phyloP scores from a whole-genome alignment of 345 rosid species.

The Cochlearia excelsa region DNA sequence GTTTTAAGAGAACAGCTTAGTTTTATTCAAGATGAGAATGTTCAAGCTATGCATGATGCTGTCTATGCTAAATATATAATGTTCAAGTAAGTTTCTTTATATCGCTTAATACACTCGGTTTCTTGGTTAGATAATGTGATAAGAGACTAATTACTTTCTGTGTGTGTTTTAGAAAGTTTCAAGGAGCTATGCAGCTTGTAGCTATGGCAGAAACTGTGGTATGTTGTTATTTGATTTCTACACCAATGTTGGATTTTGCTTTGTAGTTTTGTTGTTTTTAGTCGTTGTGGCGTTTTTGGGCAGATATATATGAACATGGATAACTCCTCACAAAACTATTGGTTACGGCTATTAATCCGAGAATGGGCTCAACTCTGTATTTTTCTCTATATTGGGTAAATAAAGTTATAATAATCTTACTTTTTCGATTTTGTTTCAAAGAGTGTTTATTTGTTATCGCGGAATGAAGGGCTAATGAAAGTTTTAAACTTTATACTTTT shows the following conservation, averaged over 20 bases:
- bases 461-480: conserved; percentile 17
- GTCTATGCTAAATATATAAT: conserved; percentile 69
- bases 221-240: not conserved
- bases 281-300: not conserved
- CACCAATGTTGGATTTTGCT: not conserved
- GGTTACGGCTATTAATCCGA: conserved; percentile 75
- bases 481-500: conserved; percentile 9
- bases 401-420: not conserved
- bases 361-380: conserved; percentile 92
- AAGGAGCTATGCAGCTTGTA: conserved; percentile 85
- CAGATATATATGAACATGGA: conserved; percentile 78
- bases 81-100: conserved; percentile 64
- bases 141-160: conserved; percentile 1
- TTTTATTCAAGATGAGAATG: conserved; percentile 77
- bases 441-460: conserved; percentile 3
- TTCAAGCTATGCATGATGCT: conserved; percentile 79
- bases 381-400: conserved; percentile 79
- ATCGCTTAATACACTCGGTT: not conserved
- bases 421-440: not conserved
- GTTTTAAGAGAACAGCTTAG: conserved; percentile 64
- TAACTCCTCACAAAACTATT: conserved; percentile 62
- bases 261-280: conserved; percentile 10
- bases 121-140: conserved; percentile 6
- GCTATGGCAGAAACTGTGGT: conserved; percentile 83
- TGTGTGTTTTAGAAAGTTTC: conserved; percentile 63